Evolutionary conservation across 2,329 filamentous ascomycete genomes (phyloP).

Genomic region (Scleromitrula shiraiana): DNA sequence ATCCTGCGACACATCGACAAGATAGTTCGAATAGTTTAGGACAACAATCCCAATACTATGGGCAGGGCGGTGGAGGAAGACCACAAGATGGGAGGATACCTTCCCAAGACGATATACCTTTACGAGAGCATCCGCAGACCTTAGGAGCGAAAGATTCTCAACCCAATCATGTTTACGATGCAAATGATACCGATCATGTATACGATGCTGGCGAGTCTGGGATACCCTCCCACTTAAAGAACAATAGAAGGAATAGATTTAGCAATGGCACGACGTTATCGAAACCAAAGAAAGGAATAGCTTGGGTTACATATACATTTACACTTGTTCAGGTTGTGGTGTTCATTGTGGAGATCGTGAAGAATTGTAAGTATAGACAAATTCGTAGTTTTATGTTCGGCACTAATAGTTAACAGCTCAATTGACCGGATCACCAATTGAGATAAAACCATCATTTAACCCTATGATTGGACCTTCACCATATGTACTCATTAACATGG

Average conservation of each 20-base stretch:
- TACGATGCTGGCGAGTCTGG: constrained; percentile 45
- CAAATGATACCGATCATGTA: constrained; percentile 47
- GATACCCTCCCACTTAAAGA: constrained; percentile 16
- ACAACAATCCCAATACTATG: constrained; percentile 52
- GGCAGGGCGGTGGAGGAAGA: constrained; percentile 35
- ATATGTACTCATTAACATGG: constrained; percentile 93
- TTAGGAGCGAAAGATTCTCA: constrained; percentile 14
- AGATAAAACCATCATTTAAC: constrained; percentile 72
- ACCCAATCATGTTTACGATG: constrained; percentile 11
- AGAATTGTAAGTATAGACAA: constrained; percentile 57
- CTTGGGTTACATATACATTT: constrained; percentile 78
- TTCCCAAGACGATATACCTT: constrained; percentile 46
- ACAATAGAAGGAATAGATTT: constrained; percentile 35
- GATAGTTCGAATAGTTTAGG: constrained; percentile 33
- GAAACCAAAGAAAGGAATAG: constrained; percentile 35
- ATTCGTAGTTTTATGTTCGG: not conserved
- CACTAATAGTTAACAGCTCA: constrained; percentile 42
- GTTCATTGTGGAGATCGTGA: constrained; percentile 82
- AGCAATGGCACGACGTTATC: constrained; percentile 44
- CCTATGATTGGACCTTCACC: constrained; percentile 94
- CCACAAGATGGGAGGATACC: constrained; percentile 28
- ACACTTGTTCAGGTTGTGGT: constrained; percentile 71
- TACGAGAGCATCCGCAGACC: constrained; percentile 42
- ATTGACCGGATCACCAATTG: constrained; percentile 57
- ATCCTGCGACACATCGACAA: constrained; percentile 35